phyloP scores from a whole-genome alignment of 495 filamentous ascomycete genomes.

The Trichoderma gamsii region DNA sequence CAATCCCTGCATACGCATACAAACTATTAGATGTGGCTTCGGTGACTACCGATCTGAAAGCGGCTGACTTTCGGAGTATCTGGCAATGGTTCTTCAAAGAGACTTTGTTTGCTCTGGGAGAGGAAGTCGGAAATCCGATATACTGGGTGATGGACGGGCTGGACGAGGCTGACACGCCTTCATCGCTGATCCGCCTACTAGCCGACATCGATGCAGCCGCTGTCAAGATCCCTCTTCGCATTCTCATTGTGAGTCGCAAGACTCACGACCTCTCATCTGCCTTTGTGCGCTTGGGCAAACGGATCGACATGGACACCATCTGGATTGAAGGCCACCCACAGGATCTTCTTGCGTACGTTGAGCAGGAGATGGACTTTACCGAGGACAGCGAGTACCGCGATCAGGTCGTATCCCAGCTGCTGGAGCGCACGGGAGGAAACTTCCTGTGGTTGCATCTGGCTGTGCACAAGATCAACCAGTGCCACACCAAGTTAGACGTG shows the following conservation, averaged over 20 bases:
- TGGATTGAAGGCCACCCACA: slow-evolving; percentile 20
- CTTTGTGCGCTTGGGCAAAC: slow-evolving; percentile 15
- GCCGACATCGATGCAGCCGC: slow-evolving; percentile 6
- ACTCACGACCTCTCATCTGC: slow-evolving; percentile 19
- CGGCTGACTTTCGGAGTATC: slow-evolving; percentile 26
- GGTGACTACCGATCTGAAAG: slow-evolving; percentile 20
- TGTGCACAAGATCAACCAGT: slow-evolving; percentile 31
- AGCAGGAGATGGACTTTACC: slow-evolving; percentile 22
- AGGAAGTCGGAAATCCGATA: slow-evolving; percentile 20
- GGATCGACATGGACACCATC: slow-evolving; percentile 16
- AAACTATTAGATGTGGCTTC: slow-evolving; percentile 29
- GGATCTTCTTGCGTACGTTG: slow-evolving; percentile 24
- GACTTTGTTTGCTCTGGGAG: slow-evolving; percentile 24
- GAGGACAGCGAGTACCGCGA: slow-evolving; percentile 15
- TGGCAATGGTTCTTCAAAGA: slow-evolving; percentile 35
- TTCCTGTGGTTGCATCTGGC: slow-evolving; percentile 33
- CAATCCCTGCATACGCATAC: slow-evolving; percentile 21
- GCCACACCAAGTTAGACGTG: slow-evolving; percentile 23
- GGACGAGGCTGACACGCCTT: slow-evolving; percentile 28
- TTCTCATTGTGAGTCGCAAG: slow-evolving; percentile 23
- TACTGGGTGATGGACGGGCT: slow-evolving; percentile 36
- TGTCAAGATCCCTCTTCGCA: slow-evolving; percentile 20
- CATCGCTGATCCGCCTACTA: background rate
- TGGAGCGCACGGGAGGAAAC: slow-evolving; percentile 24
- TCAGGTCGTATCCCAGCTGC: slow-evolving; percentile 17